Evolutionary conservation across 768 basidiomycete species (phyloP), one percentile per base, ranked within the genome.

Genomic region (Chiua virens): DNA sequence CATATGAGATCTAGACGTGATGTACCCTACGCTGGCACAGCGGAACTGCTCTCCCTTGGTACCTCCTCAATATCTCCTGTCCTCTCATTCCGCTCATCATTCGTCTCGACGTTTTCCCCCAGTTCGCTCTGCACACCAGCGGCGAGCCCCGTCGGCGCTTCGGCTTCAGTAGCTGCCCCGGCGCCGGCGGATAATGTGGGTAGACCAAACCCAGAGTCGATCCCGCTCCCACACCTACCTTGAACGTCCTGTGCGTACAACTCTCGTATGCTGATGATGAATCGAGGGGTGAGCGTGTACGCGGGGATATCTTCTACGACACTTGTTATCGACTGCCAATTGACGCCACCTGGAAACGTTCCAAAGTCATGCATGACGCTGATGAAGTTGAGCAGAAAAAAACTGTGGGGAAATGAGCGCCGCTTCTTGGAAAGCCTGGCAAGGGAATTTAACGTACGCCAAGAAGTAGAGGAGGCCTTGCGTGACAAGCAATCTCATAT

Each of bases 151-250:
- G 43, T 53, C 11, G 22, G 15, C n/a, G n/a, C n/a, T n/a, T n/a
- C n/a, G n/a, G n/a, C n/a, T 2, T n/a, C 23, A 10, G 18, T 1
- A 13, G 5, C 9, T 15, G 10, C 40, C 15, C 21, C 40, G 3
- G 2, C 10, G 28, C 21, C 21, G 3, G 18, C 21, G 3, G 18
- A 6, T 11, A 36, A 7, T 9, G 27, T 23, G 9, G 18, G 17
- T 9, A 49, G 39, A 8, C 52, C 41, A 27, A 52, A 49, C 6
- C 27, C 46, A 15, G 46, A 49, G 41, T 52, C 51, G 9, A 49
- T 32, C 5, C 22, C 21, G 10, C 28, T 40, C 10, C 25, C 45
- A 13, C 21, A 18, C 11, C 22, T 25, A n/a, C n/a, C n/a, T n/a
- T n/a, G n/a, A n/a, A 25, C 10, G 20, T 55, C 45, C 2, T 18